phyloP scores from a whole-genome alignment of 2,329 filamentous ascomycete species.

The Kalmusia sp. region DNA sequence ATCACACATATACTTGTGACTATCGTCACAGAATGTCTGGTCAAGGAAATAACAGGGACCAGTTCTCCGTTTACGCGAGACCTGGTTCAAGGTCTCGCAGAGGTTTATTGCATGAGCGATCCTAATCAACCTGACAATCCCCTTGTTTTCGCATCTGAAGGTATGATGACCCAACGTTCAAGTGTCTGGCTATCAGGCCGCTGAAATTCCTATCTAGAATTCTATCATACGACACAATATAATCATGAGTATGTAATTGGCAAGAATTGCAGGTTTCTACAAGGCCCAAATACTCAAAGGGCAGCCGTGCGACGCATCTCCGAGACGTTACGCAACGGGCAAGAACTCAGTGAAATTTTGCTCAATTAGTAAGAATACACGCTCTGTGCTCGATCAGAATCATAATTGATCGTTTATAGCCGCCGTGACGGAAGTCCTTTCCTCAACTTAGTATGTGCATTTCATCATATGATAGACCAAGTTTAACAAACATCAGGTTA shows the following conservation, averaged over 20 bases:
- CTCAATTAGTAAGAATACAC: conserved; percentile 67
- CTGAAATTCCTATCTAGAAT: conserved; percentile 57
- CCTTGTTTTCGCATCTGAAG: conserved; percentile 76
- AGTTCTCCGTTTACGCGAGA: conserved; percentile 67
- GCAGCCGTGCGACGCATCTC: conserved; percentile 67
- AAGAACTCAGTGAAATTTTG: conserved; percentile 74
- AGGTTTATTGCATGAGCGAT: conserved; percentile 78
- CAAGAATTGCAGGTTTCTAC: conserved; percentile 77
- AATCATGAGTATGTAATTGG: conserved; percentile 75
- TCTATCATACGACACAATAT: conserved; percentile 74
- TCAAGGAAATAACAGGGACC: conserved; percentile 69
- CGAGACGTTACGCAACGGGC: conserved; percentile 65
- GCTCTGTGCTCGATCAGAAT: too few relatives aligned
- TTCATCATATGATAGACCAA: too few relatives aligned
- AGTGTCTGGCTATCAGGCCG: background rate
- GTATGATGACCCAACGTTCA: conserved; percentile 46
- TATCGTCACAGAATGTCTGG: conserved; percentile 70
- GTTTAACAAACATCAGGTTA: conserved; percentile 37
- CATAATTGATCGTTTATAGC: too few relatives aligned
- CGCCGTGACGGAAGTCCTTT: conserved; percentile 74
- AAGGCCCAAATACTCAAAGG: conserved; percentile 72
- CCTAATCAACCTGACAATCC: conserved; percentile 74
- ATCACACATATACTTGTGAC: conserved; percentile 71
- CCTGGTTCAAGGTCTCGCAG: conserved; percentile 72
- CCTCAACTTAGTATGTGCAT: conserved; percentile 66